Percentiles rank a stretch among this genome's conserved stretches.
phyloP scores from a whole-genome alignment of 805 yeast genomes.

The Saccharomycopsis fibuligera region DNA sequence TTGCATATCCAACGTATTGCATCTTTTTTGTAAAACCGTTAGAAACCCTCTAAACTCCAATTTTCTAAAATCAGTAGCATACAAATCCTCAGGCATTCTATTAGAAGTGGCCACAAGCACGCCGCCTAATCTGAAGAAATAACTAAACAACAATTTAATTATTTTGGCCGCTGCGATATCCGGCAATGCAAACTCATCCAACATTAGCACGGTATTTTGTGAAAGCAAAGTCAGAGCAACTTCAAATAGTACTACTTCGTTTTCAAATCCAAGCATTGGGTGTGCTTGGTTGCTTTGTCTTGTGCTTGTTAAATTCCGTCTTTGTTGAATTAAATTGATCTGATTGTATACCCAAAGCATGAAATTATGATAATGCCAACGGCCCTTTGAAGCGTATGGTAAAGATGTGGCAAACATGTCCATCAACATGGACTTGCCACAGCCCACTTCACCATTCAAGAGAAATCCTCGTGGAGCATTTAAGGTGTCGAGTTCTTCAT shows the following conservation, averaged over 20 bases:
- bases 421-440: slow-evolving; percentile 70
- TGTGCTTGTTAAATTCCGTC: slow-evolving; percentile 31
- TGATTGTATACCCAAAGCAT: slow-evolving; percentile 62
- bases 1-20: slow-evolving; percentile 57
- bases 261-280: slow-evolving; percentile 38
- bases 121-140: slow-evolving; percentile 68
- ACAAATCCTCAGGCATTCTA: slow-evolving; percentile 64
- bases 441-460: slow-evolving; percentile 63
- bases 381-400: slow-evolving; percentile 55
- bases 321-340: slow-evolving; percentile 48
- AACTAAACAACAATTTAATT: slow-evolving; percentile 55
- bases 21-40: slow-evolving; percentile 49
- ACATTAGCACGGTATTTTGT: slow-evolving; percentile 49
- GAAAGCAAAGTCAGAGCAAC: slow-evolving; percentile 58
- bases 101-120: slow-evolving; percentile 70
- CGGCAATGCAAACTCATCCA: slow-evolving; percentile 75
- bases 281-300: slow-evolving; percentile 26
- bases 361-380: slow-evolving; percentile 69
- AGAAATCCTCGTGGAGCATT: slow-evolving; percentile 53
- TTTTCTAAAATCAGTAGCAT: slow-evolving; percentile 58
- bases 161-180: slow-evolving; percentile 71
- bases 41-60: slow-evolving; percentile 52
- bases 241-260: slow-evolving; percentile 60
- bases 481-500: slow-evolving; percentile 43
- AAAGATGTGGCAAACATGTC: slow-evolving; percentile 62